Percentiles rank a stretch among this genome's conserved stretches.
phyloP scores from a whole-genome alignment of 225 moss, liverwort and hornwort species.

The Pleurozium schreberi region DNA sequence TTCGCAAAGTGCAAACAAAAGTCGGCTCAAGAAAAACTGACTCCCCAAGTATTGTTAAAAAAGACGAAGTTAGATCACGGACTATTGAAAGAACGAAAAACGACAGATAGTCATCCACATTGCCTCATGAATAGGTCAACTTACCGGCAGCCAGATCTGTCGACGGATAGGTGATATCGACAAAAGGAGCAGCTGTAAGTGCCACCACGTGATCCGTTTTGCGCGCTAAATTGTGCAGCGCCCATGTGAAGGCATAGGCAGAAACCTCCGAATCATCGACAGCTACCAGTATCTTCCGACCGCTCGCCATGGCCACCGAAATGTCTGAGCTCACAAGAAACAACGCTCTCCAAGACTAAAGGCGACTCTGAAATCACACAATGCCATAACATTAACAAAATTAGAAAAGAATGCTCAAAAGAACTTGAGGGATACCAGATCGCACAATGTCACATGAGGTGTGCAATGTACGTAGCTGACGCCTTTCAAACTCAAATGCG shows the following conservation, averaged over 20 bases:
- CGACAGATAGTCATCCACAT: background rate
- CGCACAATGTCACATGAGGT: background rate
- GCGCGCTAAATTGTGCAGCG: constrained; percentile 51
- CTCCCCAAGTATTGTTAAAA: background rate
- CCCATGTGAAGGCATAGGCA: constrained; percentile 85
- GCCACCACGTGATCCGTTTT: constrained; percentile 60
- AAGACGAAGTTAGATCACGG: background rate
- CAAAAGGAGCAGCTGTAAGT: constrained; percentile 70
- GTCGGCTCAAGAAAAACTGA: background rate
- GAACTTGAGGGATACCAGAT: background rate
- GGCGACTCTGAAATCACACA: background rate
- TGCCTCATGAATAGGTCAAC: background rate
- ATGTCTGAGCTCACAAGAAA: background rate
- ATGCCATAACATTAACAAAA: background rate
- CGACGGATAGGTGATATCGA: constrained; percentile 28
- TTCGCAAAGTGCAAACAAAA: background rate
- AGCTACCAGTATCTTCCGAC: constrained; percentile 65
- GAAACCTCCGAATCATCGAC: constrained; percentile 81
- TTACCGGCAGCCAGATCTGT: constrained; percentile 54
- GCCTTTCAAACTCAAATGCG: background rate
- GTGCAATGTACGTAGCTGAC: background rate
- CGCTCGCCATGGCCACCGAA: constrained; percentile 23
- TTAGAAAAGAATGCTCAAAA: background rate
- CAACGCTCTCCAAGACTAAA: background rate
- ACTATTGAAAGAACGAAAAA: background rate